phyloP scores from a whole-genome alignment of 1,284 basidiomycete genomes.

The Marasmius oreades region DNA sequence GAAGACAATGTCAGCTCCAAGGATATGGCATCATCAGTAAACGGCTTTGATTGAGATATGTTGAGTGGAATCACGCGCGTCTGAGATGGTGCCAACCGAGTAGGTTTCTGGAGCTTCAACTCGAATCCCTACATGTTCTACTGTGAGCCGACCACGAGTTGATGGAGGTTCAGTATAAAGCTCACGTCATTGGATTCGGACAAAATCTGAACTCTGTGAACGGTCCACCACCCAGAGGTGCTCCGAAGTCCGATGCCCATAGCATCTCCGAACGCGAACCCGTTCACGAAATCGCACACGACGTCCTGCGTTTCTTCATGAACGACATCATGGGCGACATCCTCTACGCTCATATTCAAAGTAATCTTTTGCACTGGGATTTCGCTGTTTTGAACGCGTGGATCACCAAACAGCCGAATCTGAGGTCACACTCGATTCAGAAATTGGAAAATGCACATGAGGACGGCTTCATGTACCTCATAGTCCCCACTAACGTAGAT shows the following conservation, averaged over 20 bases:
- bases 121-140: slow-evolving; percentile 28
- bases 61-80: slow-evolving; percentile 52
- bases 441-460: background rate
- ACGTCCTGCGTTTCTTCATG: slow-evolving; percentile 51
- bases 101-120: slow-evolving; percentile 33
- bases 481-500: slow-evolving; percentile 66
- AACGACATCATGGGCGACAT: slow-evolving; percentile 23
- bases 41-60: slow-evolving; percentile 36
- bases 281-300: slow-evolving; percentile 60
- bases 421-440: slow-evolving; percentile 24
- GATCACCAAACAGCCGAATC: slow-evolving; percentile 80
- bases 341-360: slow-evolving; percentile 41
- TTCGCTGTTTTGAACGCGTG: slow-evolving; percentile 35
- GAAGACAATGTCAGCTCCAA: slow-evolving; percentile 33
- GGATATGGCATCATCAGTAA: slow-evolving; percentile 29
- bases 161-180: background rate
- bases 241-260: slow-evolving; percentile 61
- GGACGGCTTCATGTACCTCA: slow-evolving; percentile 42
- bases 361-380: slow-evolving; percentile 50
- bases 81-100: slow-evolving; percentile 57
- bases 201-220: slow-evolving; percentile 23
- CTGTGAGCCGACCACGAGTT: background rate
- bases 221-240: slow-evolving; percentile 50
- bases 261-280: slow-evolving; percentile 62
- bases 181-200: slow-evolving; percentile 16